phyloP scores from a whole-genome alignment of 768 basidiomycete species.

The Termitomyces bulborhizus region DNA sequence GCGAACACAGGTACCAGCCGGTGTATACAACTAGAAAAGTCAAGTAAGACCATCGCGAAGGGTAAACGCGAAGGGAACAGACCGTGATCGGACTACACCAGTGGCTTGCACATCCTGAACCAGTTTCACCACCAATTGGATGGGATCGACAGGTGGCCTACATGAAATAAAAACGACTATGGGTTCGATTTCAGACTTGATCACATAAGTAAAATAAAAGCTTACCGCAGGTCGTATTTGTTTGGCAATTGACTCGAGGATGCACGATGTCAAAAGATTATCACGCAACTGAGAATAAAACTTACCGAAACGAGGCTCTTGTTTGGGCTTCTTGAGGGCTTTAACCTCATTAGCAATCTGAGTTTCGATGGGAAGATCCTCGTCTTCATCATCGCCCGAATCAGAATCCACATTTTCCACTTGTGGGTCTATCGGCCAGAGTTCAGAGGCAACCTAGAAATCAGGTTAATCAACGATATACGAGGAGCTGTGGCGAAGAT shows the following conservation, averaged over 20 bases:
- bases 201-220: not conserved
- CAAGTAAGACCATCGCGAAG: not conserved
- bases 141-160: constrained; percentile 71
- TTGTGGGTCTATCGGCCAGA: constrained; percentile 53
- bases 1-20: constrained; percentile 68
- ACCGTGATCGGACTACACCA: constrained; percentile 65
- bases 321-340: constrained; percentile 60
- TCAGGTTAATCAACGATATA: constrained; percentile 12
- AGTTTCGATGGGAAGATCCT: constrained; percentile 51
- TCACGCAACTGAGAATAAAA: not conserved
- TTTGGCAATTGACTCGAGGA: constrained; percentile 61
- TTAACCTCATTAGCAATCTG: constrained; percentile 70
- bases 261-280: not conserved
- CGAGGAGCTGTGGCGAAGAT: not conserved
- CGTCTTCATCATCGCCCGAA: constrained; percentile 29
- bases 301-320: constrained; percentile 60
- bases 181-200: constrained; percentile 1
- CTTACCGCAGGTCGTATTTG: constrained; percentile 75
- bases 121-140: constrained; percentile 59
- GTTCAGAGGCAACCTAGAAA: constrained; percentile 55
- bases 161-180: constrained; percentile 82
- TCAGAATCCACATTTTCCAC: constrained; percentile 22
- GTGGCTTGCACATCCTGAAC: constrained; percentile 56
- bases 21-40: constrained; percentile 48
- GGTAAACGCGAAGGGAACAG: constrained; percentile 4